These are phyloP conservation scores for Obelidium mucronatum DNA, from an alignment of 192 early-diverging fungal genomes.

Conservation along the genomic window DNA sequence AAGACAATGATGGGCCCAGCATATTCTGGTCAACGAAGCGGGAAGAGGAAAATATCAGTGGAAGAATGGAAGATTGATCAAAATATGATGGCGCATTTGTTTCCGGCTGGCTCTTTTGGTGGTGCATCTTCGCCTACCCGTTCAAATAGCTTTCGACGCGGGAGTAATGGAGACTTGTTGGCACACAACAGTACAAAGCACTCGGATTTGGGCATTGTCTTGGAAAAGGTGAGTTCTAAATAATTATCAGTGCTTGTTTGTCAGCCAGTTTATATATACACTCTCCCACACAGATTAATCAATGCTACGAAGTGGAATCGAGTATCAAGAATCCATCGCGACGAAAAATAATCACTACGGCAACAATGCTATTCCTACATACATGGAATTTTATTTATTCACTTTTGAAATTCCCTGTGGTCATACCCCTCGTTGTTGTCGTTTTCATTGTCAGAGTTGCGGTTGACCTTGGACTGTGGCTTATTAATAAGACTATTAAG, in stretches of 20 bases:
- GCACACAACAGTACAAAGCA: background rate
- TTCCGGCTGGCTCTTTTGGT: background rate
- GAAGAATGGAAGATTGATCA: background rate
- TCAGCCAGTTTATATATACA: no score
- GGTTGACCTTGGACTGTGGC: slow-evolving; percentile 62
- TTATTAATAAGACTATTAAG: slow-evolving; percentile 67
- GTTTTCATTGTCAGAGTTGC: slow-evolving; percentile 59
- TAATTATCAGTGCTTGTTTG: background rate
- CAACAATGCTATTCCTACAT: background rate
- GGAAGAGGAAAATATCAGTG: no score
- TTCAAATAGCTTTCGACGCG: background rate
- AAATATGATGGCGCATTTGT: slow-evolving; percentile 13
- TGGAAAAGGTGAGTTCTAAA: slow-evolving; percentile 73
- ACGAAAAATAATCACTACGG: slow-evolving; percentile 31
- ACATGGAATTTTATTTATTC: background rate
- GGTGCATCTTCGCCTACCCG: no score
- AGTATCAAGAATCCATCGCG: slow-evolving; percentile 46
- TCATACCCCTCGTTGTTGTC: slow-evolving; percentile 40
- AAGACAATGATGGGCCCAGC: slow-evolving; percentile 36
- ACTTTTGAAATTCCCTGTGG: slow-evolving; percentile 29
- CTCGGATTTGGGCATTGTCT: slow-evolving; percentile 26
- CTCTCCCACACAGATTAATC: no score
- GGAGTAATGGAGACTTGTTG: background rate
- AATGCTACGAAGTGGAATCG: slow-evolving; percentile 64
- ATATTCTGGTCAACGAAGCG: no score